These are phyloP conservation scores for Monilinia polystroma DNA, from an alignment of 2,329 filamentous ascomycete genomes.

Conservation along the genomic window DNA sequence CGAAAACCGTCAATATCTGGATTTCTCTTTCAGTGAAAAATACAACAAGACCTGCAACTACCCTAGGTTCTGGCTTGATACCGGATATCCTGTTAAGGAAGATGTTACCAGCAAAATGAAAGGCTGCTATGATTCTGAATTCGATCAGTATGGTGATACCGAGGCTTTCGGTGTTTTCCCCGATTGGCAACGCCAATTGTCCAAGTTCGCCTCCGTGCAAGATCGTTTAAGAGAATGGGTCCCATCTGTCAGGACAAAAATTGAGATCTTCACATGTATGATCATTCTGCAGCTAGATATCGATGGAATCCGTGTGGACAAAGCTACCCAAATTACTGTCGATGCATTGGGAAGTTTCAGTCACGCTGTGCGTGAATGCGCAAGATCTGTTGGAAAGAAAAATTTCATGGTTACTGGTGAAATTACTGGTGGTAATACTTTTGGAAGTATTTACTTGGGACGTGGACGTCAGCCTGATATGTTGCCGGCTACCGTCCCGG, in stretches of 20 bases:
- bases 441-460: slow-evolving; percentile 61
- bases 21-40: slow-evolving; percentile 57
- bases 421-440: slow-evolving; percentile 60
- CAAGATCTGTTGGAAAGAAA: slow-evolving; percentile 54
- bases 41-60: slow-evolving; percentile 56
- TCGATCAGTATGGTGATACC: slow-evolving; percentile 54
- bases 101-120: slow-evolving; percentile 48
- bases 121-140: slow-evolving; percentile 62
- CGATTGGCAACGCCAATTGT: slow-evolving; percentile 62
- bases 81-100: slow-evolving; percentile 45
- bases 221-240: slow-evolving; percentile 65
- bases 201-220: slow-evolving; percentile 66
- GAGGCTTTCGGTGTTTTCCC: slow-evolving; percentile 63
- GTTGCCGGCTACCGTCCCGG: slow-evolving; percentile 47
- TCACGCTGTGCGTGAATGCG: slow-evolving; percentile 56
- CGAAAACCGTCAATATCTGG: slow-evolving; percentile 51
- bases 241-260: slow-evolving; percentile 55
- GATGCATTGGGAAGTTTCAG: slow-evolving; percentile 61
- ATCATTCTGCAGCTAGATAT: slow-evolving; percentile 62
- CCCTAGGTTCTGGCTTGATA: slow-evolving; percentile 61
- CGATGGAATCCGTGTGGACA: slow-evolving; percentile 66
- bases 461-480: slow-evolving; percentile 58
- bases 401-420: slow-evolving; percentile 66
- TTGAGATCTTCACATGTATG: slow-evolving; percentile 63
- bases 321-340: slow-evolving; percentile 62